These are phyloP conservation scores for Stephanodiscus triporus DNA, from an alignment of 108 stramenopile species.

Conservation along the genomic window DNA sequence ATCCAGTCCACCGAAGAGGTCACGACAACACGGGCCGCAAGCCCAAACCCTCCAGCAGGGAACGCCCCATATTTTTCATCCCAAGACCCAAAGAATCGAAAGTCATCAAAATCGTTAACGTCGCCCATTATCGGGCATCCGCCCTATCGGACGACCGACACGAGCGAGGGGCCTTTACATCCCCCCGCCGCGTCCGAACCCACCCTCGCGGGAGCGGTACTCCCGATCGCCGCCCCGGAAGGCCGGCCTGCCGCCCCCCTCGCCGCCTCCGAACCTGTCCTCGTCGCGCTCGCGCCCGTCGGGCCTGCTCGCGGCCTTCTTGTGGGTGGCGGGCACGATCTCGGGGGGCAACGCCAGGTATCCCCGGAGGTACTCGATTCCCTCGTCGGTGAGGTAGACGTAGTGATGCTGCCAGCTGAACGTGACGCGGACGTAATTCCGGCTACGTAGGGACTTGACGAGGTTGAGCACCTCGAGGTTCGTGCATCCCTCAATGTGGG, in stretches of 20 bases:
- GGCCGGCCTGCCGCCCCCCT: constrained; percentile 70
- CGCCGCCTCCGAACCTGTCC: constrained; percentile 69
- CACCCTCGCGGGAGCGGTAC: constrained; percentile 69
- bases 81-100: too few relatives aligned
- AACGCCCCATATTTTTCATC: background rate
- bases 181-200: constrained; percentile 90
- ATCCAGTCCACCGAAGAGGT: too few relatives aligned
- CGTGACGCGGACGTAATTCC: constrained; percentile 88
- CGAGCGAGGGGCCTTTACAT: constrained; percentile 53
- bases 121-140: background rate
- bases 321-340: constrained; percentile 96
- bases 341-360: constrained; percentile 95
- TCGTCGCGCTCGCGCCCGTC: constrained; percentile 90
- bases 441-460: constrained; percentile 92
- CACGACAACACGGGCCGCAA: too few relatives aligned
- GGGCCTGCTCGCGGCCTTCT: constrained; percentile 90
- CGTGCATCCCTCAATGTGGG: constrained; percentile 88
- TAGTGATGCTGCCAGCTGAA: constrained; percentile 99
- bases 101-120: background rate
- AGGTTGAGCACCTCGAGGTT: constrained; percentile 95
- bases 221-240: constrained; percentile 83
- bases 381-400: constrained; percentile 96
- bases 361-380: constrained; percentile 94
- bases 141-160: too few relatives aligned
- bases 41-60: background rate